These are phyloP conservation scores for Hypholoma sublateritium DNA, from an alignment of 768 basidiomycete species.

Conservation along the genomic window DNA sequence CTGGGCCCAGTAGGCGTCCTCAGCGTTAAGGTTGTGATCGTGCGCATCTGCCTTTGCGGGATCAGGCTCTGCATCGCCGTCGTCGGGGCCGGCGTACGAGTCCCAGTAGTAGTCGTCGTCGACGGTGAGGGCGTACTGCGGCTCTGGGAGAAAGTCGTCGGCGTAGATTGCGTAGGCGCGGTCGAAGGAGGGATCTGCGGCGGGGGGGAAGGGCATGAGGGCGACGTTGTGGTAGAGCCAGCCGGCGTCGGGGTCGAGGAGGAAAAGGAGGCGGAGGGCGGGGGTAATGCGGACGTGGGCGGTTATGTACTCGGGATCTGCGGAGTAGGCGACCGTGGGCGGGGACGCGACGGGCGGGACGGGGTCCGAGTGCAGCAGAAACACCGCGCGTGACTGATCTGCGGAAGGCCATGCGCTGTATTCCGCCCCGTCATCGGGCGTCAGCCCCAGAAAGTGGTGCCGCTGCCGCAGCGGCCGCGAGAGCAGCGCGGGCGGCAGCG, in stretches of 20 bases:
- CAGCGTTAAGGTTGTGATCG: slow-evolving; percentile 27
- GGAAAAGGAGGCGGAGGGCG: slow-evolving; percentile 63
- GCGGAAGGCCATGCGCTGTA: slow-evolving; percentile 72
- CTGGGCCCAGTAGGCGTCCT: slow-evolving; percentile 78
- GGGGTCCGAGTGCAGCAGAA: slow-evolving; percentile 14
- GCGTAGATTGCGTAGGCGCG: slow-evolving; percentile 27
- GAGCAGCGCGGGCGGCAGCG: slow-evolving; percentile 61
- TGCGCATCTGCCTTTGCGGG: slow-evolving; percentile 9
- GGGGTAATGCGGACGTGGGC: slow-evolving; percentile 57
- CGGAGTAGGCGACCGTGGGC: slow-evolving; percentile 32
- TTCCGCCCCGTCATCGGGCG: slow-evolving; percentile 44
- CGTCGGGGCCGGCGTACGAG: slow-evolving; percentile 52
- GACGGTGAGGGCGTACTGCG: slow-evolving; percentile 15
- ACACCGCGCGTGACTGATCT: slow-evolving; percentile 18
- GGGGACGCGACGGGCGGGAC: slow-evolving; percentile 17
- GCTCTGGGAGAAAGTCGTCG: slow-evolving; percentile 33
- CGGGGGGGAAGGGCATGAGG: slow-evolving; percentile 69
- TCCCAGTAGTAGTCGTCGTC: slow-evolving; percentile 71
- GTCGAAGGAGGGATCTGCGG: slow-evolving; percentile 30
- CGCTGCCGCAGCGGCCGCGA: slow-evolving; percentile 60
- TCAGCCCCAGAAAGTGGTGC: slow-evolving; percentile 61
- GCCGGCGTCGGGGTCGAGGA: slow-evolving; percentile 49
- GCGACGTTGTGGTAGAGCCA: slow-evolving; percentile 76
- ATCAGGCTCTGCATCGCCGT: slow-evolving; percentile 22
- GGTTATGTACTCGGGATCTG: slow-evolving; percentile 50